Conservation (phyloP, 257 asterid genomes). For the Ocimum tenuiflorum region DNA sequence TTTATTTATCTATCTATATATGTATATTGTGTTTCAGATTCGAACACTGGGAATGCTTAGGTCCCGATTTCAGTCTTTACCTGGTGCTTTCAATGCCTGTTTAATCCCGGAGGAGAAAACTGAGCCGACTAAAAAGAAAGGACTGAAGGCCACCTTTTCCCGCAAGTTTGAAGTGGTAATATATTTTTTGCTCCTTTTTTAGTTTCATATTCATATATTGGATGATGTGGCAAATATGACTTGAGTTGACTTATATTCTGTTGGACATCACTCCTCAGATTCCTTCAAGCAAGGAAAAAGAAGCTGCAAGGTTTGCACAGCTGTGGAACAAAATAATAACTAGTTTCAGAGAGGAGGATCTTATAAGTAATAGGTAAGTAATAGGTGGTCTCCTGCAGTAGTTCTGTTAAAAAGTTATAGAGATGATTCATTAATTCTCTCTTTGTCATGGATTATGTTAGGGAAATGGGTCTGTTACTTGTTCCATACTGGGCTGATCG, state of each 20-base stretch:
- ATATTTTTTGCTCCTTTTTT: slow-evolving; percentile 11
- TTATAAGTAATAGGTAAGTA: slow-evolving; percentile 77
- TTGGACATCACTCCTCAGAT: slow-evolving; percentile 41
- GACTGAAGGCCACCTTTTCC: slow-evolving; percentile 91
- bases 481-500: slow-evolving; percentile 99
- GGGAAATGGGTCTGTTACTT: slow-evolving; percentile 98
- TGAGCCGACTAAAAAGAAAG: slow-evolving; percentile 73
- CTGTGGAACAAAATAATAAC: slow-evolving; percentile 96
- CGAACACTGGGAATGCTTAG: slow-evolving; percentile 97
- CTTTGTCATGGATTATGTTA: slow-evolving; percentile 26
- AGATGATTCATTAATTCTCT: slow-evolving; percentile 4
- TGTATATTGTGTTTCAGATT: slow-evolving; percentile 68
- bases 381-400: slow-evolving; percentile 13
- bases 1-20: neutral
- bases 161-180: slow-evolving; percentile 76
- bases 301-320: slow-evolving; percentile 98
- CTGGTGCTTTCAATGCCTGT: slow-evolving; percentile 90
- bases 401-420: neutral
- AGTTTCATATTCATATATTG: slow-evolving; percentile 5
- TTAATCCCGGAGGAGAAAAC: slow-evolving; percentile 82
- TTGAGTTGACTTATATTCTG: slow-evolving; percentile 7
- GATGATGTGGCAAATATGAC: neutral
- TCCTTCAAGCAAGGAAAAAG: slow-evolving; percentile 79
- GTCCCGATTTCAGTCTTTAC: slow-evolving; percentile 80
- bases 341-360: slow-evolving; percentile 98